Conservation (phyloP, 2,329 filamentous ascomycete genomes). For the Claviceps arundinis region DNA sequence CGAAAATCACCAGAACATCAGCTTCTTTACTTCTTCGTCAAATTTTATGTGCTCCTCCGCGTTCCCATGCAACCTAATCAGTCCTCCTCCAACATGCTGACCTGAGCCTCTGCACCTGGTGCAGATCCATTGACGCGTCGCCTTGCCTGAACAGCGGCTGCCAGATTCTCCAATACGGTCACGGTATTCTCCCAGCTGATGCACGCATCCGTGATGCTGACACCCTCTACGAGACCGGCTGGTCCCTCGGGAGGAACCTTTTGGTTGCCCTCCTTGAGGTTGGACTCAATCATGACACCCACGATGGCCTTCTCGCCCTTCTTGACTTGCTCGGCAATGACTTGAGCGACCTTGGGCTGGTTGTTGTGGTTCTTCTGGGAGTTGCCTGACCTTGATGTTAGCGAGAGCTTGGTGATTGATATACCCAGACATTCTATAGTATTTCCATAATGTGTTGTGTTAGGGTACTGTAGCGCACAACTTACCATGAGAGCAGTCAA, state of each 20-base stretch:
- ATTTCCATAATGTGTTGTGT: too few species aligned
- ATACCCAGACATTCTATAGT: too few species aligned
- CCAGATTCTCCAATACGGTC: conserved; percentile 68
- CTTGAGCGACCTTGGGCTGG: conserved; percentile 63
- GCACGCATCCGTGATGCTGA: conserved; percentile 93
- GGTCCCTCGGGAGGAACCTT: conserved; percentile 80
- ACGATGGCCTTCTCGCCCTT: conserved; percentile 80
- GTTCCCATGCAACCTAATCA: conserved; percentile 14
- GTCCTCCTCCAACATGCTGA: conserved; percentile 39
- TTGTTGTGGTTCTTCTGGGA: conserved; percentile 96
- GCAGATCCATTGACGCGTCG: conserved; percentile 39
- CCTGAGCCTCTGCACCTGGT: conserved; percentile 19
- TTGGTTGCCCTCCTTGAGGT: conserved; percentile 82
- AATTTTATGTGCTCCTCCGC: not conserved
- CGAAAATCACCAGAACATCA: too few species aligned
- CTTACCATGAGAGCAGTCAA: conserved; percentile 92
- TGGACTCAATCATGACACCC: conserved; percentile 97
- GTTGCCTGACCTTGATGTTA: conserved; percentile 48
- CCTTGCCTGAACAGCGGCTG: conserved; percentile 66
- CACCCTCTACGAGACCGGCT: conserved; percentile 66
- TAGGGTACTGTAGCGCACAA: conserved; percentile 2
- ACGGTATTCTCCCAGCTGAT: conserved; percentile 86
- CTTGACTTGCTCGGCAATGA: conserved; percentile 71
- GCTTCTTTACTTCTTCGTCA: not conserved
- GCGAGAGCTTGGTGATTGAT: not conserved